These are phyloP conservation scores for Pseudohalonectria lignicola DNA, from an alignment of 2,329 filamentous ascomycete genomes.

Conservation along the genomic window DNA sequence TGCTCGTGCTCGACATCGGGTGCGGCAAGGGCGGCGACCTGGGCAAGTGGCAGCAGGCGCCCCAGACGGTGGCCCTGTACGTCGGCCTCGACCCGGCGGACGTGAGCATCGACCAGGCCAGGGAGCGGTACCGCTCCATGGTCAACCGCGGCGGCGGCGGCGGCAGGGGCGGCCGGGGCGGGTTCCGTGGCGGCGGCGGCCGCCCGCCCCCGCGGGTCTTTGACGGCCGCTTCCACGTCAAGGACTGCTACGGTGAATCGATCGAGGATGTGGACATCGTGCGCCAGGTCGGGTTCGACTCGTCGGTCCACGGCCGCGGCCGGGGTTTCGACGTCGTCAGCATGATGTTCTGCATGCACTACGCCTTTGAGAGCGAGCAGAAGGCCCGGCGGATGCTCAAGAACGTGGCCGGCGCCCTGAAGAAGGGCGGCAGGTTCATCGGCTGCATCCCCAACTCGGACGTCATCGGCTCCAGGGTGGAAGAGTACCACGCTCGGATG, in stretches of 20 bases:
- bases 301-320: conserved; percentile 52
- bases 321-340: conserved; percentile 92
- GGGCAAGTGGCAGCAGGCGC: conserved; percentile 90
- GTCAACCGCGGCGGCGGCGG: conserved; percentile 38
- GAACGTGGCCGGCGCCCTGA: conserved; percentile 82
- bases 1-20: conserved; percentile 85
- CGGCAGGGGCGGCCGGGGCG: conserved; percentile 36
- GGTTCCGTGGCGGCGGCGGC: conserved; percentile 35
- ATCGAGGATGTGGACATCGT: conserved; percentile 75
- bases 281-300: conserved; percentile 77
- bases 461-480: conserved; percentile 70
- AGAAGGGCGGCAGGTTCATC: conserved; percentile 89
- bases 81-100: conserved; percentile 91
- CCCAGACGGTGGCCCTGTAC: conserved; percentile 84
- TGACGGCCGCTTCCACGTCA: conserved; percentile 77
- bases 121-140: conserved; percentile 73
- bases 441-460: conserved; percentile 97
- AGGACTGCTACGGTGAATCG: conserved; percentile 84
- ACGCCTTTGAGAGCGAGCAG: conserved; percentile 86
- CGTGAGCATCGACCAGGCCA: conserved; percentile 81
- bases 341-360: conserved; percentile 99
- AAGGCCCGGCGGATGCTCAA: conserved; percentile 87
- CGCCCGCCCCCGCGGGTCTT: conserved; percentile 51
- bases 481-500: conserved; percentile 48
- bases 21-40: conserved; percentile 96